Evolutionary conservation across 805 yeast species (phyloP).

Genomic region (Myxozyma vanderwaltii): DNA sequence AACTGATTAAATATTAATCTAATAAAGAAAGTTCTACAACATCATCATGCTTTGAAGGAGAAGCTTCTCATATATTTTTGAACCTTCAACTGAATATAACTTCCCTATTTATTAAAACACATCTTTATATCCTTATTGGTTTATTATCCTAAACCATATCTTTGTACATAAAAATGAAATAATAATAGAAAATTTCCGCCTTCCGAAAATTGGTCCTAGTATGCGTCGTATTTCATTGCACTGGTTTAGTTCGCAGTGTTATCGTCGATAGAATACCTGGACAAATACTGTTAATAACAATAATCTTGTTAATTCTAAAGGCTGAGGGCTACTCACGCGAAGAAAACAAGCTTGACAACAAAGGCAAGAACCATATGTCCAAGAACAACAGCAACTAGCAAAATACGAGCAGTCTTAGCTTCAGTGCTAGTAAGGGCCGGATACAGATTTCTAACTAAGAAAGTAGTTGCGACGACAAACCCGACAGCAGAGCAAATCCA

Average conservation of each 20-base stretch:
- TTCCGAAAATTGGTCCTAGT: too few relatives aligned
- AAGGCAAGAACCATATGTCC: slow-evolving; percentile 61
- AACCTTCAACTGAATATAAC: too few relatives aligned
- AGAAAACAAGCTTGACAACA: slow-evolving; percentile 66
- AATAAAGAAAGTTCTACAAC: neutral
- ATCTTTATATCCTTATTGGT: too few relatives aligned
- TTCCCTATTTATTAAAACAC: too few relatives aligned
- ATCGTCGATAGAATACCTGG: slow-evolving; percentile 21
- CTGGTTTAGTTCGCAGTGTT: slow-evolving; percentile 10
- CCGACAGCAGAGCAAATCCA: slow-evolving; percentile 66
- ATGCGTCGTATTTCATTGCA: too few relatives aligned
- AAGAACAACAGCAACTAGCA: slow-evolving; percentile 48
- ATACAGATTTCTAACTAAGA: slow-evolving; percentile 51
- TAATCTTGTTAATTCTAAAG: neutral
- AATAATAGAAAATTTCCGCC: too few relatives aligned
- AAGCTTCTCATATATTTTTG: neutral
- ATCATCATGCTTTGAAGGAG: neutral
- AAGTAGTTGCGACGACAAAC: slow-evolving; percentile 59
- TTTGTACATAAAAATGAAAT: too few relatives aligned
- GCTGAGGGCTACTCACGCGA: slow-evolving; percentile 41
- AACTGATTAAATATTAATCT: neutral
- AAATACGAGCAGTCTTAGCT: slow-evolving; percentile 44
- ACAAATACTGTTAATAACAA: neutral
- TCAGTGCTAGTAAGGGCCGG: slow-evolving; percentile 47
- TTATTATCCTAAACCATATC: too few relatives aligned